A percentile compares a stretch with the other conserved stretches of the same genome.
Conservation (phyloP, 768 basidiomycete species). For the Pulveroboletus sp. region DNA sequence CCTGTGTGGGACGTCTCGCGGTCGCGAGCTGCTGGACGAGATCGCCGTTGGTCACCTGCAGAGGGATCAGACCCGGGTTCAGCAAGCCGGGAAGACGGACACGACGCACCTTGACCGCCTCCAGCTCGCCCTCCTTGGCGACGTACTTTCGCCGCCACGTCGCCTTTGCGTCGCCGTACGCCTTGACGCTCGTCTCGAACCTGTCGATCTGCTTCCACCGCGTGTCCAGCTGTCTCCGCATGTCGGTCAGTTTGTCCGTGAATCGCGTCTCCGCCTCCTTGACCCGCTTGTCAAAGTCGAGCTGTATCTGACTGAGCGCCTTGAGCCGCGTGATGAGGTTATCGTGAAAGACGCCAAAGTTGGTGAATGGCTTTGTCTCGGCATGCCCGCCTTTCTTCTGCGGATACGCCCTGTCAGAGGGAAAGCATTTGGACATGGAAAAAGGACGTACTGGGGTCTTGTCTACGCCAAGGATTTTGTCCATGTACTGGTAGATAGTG, state of each 20-base stretch:
- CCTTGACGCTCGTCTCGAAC: slow-evolving; percentile 83
- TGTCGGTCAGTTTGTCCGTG: slow-evolving; percentile 65
- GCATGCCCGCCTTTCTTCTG: slow-evolving; percentile 73
- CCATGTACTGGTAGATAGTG: slow-evolving; percentile 93
- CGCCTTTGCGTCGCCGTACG: slow-evolving; percentile 72
- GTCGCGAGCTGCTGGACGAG: slow-evolving; percentile 63
- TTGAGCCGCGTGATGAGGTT: slow-evolving; percentile 87
- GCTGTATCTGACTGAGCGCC: slow-evolving; percentile 75
- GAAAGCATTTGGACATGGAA: neutral
- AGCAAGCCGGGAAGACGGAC: neutral
- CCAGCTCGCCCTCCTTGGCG: slow-evolving; percentile 86
- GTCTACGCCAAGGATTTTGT: slow-evolving; percentile 87
- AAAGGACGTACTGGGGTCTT: slow-evolving; percentile 66
- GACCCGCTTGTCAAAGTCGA: slow-evolving; percentile 79
- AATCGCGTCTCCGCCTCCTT: slow-evolving; percentile 76
- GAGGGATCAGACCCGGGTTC: neutral
- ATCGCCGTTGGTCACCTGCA: slow-evolving; percentile 67
- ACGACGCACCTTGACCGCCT: slow-evolving; percentile 68
- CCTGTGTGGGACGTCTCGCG: slow-evolving; percentile 53
- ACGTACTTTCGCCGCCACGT: slow-evolving; percentile 79
- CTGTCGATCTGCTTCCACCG: slow-evolving; percentile 92
- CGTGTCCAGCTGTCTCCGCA: slow-evolving; percentile 82
- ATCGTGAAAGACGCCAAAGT: slow-evolving; percentile 92
- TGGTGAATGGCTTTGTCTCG: slow-evolving; percentile 90
- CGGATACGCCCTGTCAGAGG: neutral